phyloP scores from a whole-genome alignment of 768 basidiomycete species.

The Nevesoporus exiguus region DNA sequence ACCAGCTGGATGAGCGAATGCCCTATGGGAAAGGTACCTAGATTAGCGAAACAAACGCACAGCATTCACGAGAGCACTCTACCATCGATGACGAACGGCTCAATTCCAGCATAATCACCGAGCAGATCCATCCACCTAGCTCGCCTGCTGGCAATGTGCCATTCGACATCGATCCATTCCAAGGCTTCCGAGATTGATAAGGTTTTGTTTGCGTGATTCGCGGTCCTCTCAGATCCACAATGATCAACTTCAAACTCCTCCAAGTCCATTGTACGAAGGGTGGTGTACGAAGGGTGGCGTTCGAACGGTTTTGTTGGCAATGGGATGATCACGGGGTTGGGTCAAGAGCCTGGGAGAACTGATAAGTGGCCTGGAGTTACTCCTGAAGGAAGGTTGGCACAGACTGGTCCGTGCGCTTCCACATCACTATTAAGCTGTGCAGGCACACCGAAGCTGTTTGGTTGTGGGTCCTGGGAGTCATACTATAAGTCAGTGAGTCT shows the following conservation, averaged over 20 bases:
- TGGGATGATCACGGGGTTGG: no score
- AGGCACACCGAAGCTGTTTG: background rate
- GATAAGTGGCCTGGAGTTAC: background rate
- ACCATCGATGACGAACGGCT: conserved; percentile 67
- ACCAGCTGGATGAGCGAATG: conserved; percentile 59
- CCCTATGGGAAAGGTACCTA: conserved; percentile 33
- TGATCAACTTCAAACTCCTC: conserved; percentile 35
- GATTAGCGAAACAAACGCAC: conserved; percentile 1
- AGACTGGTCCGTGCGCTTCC: conserved; percentile 17
- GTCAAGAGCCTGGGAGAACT: background rate
- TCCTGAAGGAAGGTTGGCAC: background rate
- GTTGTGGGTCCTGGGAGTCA: no score
- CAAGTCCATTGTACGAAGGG: conserved; percentile 34
- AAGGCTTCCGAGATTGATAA: conserved; percentile 25
- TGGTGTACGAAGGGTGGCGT: background rate
- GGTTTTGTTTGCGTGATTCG: background rate
- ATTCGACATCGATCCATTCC: conserved; percentile 33
- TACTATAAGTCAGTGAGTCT: no score
- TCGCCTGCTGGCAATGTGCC: conserved; percentile 38
- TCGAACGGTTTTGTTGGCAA: no score
- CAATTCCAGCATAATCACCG: conserved; percentile 66
- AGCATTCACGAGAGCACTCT: conserved; percentile 4
- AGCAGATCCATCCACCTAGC: conserved; percentile 67
- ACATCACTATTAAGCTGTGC: conserved; percentile 4
- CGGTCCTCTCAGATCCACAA: background rate